These are phyloP conservation scores for Trichoderma endophyticum DNA, from an alignment of 2,329 filamentous ascomycete species.

Conservation along the genomic window DNA sequence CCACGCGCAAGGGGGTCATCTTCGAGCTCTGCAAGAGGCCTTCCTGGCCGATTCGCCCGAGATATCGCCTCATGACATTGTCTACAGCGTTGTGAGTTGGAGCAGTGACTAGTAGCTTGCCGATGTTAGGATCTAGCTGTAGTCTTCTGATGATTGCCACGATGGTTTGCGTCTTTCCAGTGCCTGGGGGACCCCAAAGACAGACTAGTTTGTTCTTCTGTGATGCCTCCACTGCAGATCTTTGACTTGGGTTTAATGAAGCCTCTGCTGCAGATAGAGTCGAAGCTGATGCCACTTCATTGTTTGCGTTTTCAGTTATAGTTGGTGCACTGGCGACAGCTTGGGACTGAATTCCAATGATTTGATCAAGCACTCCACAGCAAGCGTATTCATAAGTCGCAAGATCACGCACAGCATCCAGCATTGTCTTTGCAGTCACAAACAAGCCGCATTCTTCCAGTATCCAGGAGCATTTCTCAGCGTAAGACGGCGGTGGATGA, in stretches of 20 bases:
- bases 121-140: slow-evolving; percentile 25
- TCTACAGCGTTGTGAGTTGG: slow-evolving; percentile 46
- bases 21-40: neutral
- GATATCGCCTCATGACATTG: slow-evolving; percentile 39
- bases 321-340: neutral
- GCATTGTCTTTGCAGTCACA: slow-evolving; percentile 38
- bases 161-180: slow-evolving; percentile 43
- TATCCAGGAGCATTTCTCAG: slow-evolving; percentile 37
- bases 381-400: slow-evolving; percentile 29
- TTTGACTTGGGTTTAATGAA: slow-evolving; percentile 23
- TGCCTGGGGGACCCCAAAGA: slow-evolving; percentile 45
- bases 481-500: slow-evolving; percentile 36
- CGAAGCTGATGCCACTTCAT: neutral
- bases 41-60: slow-evolving; percentile 18
- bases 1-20: slow-evolving; percentile 15
- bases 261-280: neutral
- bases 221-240: slow-evolving; percentile 21
- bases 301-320: neutral
- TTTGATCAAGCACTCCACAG: slow-evolving; percentile 31
- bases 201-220: slow-evolving; percentile 35
- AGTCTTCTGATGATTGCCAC: slow-evolving; percentile 37
- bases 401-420: slow-evolving; percentile 36
- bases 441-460: slow-evolving; percentile 40
- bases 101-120: slow-evolving; percentile 37
- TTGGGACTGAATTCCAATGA: slow-evolving; percentile 6